A percentile compares a stretch with the other conserved stretches of the same genome.
Conservation (phyloP, 1,139 yeast species). For the Geotrichum phurueaensis region DNA sequence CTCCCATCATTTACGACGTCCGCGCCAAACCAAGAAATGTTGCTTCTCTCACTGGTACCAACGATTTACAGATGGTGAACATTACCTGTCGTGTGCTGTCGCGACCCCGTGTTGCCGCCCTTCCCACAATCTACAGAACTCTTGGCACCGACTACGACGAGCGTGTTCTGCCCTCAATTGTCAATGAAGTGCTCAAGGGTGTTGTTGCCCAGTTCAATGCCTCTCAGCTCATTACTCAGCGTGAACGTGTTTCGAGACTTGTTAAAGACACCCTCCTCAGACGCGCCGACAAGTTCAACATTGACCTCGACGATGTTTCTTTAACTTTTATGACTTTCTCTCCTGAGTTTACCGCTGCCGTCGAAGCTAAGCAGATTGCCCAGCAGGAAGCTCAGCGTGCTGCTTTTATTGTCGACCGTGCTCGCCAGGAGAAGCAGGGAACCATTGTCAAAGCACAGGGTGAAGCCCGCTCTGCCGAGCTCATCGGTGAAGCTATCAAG, state of each 20-base stretch:
- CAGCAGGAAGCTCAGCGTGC: slow-evolving; percentile 99
- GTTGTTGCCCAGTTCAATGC: slow-evolving; percentile 99
- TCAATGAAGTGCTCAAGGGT: slow-evolving; percentile 90
- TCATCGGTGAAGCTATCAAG: slow-evolving; percentile 97
- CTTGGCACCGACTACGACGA: slow-evolving; percentile 93
- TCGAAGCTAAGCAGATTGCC: slow-evolving; percentile 97
- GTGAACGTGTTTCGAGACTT: slow-evolving; percentile 89
- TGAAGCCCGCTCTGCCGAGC: slow-evolving; percentile 96
- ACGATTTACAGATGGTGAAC: slow-evolving; percentile 97
- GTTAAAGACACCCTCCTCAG: slow-evolving; percentile 87
- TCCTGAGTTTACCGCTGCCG: slow-evolving; percentile 96
- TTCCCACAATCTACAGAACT: slow-evolving; percentile 84
- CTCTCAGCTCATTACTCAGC: slow-evolving; percentile 92
- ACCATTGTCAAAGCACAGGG: slow-evolving; percentile 95
- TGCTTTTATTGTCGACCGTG: slow-evolving; percentile 92
- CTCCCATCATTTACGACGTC: slow-evolving; percentile 88
- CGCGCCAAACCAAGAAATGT: slow-evolving; percentile 97
- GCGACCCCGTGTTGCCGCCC: slow-evolving; percentile 71
- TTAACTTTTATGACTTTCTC: slow-evolving; percentile 93
- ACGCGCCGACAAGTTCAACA: slow-evolving; percentile 86
- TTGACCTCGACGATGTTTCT: slow-evolving; percentile 89
- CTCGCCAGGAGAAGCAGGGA: slow-evolving; percentile 95
- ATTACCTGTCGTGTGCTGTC: slow-evolving; percentile 95
- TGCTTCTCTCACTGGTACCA: slow-evolving; percentile 96
- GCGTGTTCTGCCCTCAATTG: slow-evolving; percentile 92